Base-by-base conservation (phyloP, 164 flowering plant genomes). In the Protea cynaroides region DNA sequence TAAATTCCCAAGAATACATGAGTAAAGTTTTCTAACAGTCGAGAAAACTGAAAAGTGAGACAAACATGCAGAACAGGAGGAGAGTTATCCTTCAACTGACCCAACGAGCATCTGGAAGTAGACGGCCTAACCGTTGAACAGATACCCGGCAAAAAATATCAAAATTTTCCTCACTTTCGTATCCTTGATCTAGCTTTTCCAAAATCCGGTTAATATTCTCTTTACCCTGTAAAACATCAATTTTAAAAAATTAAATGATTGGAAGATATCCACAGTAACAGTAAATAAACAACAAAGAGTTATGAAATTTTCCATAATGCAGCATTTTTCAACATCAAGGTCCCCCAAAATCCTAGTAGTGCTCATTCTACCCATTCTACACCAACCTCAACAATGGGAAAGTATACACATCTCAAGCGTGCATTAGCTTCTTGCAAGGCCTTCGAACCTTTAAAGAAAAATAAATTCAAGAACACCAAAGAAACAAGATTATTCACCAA, bases 31-130 rank as follows among this genome's bases (percentile, higher is more conserved):
- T 44, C 10, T 44, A 5, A 44, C 49, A 44, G 8, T 44, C 5
- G 8, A 44, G 34, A 7, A 8, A 44, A 11, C 25, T 21, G 4
- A 21, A 18, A 36, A 54, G 12, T 14, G 3, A 49, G 36, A 69
- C 36, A 36, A 51, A 8, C 9, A 14, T 47, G 8, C 15, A 18
- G 9, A 25, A 29, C 34, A 29, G 34, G 34, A 29, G 2, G 34
- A 59, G 18, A 61, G 23, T 22, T 40, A 40, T 40, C 46, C 6
- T 4, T n/a, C 0, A 65, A 63, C 87, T 62, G 36, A 88, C 97
- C 95, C 90, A 88, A 25, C 90, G 88, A 76, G 89, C 89, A 78
- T 90, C 95, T 49, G 97, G 97, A 74, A 90, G 90, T 50, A 90
- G 74, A 59, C 97, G 92, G 51, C 97, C 97, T 63, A 90, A 73